Evolutionary conservation across 1,139 yeast species (phyloP), one percentile per base, ranked within the genome.

Genomic region (Pneumocystis oryctolagi): DNA sequence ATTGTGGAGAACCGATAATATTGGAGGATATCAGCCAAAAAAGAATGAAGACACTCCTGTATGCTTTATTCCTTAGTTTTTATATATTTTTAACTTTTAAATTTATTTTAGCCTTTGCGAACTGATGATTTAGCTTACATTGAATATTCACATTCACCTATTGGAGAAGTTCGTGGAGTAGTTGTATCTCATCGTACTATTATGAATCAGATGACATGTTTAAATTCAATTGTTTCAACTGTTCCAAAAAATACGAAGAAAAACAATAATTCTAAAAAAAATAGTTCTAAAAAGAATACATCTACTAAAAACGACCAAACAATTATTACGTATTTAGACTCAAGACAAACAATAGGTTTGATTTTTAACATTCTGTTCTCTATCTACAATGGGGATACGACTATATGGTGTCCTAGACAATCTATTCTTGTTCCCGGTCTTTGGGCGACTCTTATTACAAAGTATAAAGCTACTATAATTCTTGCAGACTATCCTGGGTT

Each of bases 141-240:
- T 32, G 98, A 94, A 73, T 94, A 87, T 71, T 84, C 95, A 0
- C 80, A 94, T 68, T 86, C 95, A 1, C 95, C 97, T 0, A 82
- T 88, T 25, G 97, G 97, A 1, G 95, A 90, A 68, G 75, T 89
- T 42, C 80, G 96, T 63, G 99, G 99, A 5, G 95, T 94, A 56
- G 96, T 95, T 0, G 80, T 94, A 71, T 86, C 94, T 39, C 97
- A 92, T 71, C 78, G 89, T 65, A 89, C 96, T 0, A 81, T 94
- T 20, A 79, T 87, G 70, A 94, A 89, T 69, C 98, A 92, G 71
- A 88, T 92, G 92, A 80, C 82, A 65, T 82, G 89, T 62, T 72
- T 94, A 47, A 80, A 86, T 16, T 79, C 83, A 5, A 82, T 94
- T 34, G 75, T 92, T 79, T 71, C 67, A 20, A 66, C 69, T 40